Evolutionary conservation across 1,284 basidiomycete species (phyloP).

Genomic region (Fomes fomentarius): DNA sequence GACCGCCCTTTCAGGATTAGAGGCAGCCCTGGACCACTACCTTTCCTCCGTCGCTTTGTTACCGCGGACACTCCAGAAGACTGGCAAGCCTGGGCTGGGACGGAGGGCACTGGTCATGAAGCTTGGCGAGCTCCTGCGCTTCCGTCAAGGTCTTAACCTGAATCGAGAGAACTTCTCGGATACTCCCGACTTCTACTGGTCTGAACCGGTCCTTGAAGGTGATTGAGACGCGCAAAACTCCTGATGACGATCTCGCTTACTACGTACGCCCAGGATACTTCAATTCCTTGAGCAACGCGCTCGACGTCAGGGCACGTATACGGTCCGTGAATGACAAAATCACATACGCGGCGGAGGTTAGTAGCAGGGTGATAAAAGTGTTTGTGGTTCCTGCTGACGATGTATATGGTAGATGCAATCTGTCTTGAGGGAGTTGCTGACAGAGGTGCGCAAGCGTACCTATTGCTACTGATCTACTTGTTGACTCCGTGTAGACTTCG

Average conservation of each 20-base stretch:
- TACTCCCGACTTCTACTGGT: slow-evolving; percentile 91
- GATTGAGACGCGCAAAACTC: slow-evolving; percentile 22
- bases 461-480: neutral
- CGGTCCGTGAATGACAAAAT: slow-evolving; percentile 89
- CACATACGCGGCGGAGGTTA: slow-evolving; percentile 87
- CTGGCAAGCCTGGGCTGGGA: slow-evolving; percentile 80
- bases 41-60: slow-evolving; percentile 79
- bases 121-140: slow-evolving; percentile 85
- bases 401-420: slow-evolving; percentile 59
- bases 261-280: slow-evolving; percentile 65
- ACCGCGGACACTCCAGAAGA: slow-evolving; percentile 74
- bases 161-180: slow-evolving; percentile 89
- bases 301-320: slow-evolving; percentile 83
- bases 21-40: slow-evolving; percentile 81
- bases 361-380: slow-evolving; percentile 21
- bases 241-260: neutral
- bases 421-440: slow-evolving; percentile 75
- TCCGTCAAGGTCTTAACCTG: slow-evolving; percentile 86
- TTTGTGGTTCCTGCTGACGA: neutral
- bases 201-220: slow-evolving; percentile 87
- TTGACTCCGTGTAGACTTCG: slow-evolving; percentile 58
- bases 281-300: slow-evolving; percentile 76
- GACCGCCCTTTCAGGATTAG: slow-evolving; percentile 82
- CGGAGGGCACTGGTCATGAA: slow-evolving; percentile 85
- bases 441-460: slow-evolving; percentile 55